These are phyloP conservation scores for Royoungia palumana DNA, from an alignment of 768 basidiomycete species.

Conservation along the genomic window DNA sequence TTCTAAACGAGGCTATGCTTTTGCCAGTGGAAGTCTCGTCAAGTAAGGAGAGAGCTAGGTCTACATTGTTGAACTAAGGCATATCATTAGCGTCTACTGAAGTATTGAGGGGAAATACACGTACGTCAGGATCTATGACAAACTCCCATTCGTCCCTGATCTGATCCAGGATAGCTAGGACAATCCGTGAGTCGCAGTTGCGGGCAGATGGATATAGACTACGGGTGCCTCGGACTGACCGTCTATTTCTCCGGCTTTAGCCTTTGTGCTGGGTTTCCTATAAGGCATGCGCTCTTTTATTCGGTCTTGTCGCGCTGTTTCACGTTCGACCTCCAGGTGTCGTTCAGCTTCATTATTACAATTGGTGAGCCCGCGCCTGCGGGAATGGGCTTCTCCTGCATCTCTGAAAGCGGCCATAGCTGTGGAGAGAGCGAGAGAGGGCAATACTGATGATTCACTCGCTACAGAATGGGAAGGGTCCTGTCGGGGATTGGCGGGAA, in stretches of 20 bases:
- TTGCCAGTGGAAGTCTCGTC: slow-evolving; percentile 72
- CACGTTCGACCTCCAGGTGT: slow-evolving; percentile 58
- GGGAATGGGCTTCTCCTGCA: slow-evolving; percentile 44
- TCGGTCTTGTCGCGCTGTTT: slow-evolving; percentile 63
- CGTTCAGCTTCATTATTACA: slow-evolving; percentile 54
- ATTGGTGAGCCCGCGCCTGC: slow-evolving; percentile 51
- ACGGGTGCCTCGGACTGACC: slow-evolving; percentile 45
- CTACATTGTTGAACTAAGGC: slow-evolving; percentile 85
- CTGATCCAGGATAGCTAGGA: slow-evolving; percentile 74
- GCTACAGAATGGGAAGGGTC: slow-evolving; percentile 16
- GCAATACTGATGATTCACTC: slow-evolving; percentile 15
- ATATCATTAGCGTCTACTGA: slow-evolving; percentile 9
- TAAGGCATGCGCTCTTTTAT: slow-evolving; percentile 68
- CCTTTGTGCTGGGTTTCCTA: slow-evolving; percentile 47
- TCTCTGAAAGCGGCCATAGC: slow-evolving; percentile 71
- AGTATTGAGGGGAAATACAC: slow-evolving; percentile 17
- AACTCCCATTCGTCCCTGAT: slow-evolving; percentile 91
- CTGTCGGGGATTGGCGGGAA: slow-evolving; percentile 12
- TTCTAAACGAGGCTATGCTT: slow-evolving; percentile 72
- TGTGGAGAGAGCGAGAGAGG: slow-evolving; percentile 47
- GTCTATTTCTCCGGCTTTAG: slow-evolving; percentile 80
- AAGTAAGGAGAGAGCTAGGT: slow-evolving; percentile 85
- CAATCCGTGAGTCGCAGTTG: slow-evolving; percentile 1
- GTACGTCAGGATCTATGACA: slow-evolving; percentile 76
- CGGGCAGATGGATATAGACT: neutral